These are phyloP conservation scores for Shiraia bambusicola DNA, from an alignment of 2,329 filamentous ascomycete species.

Conservation along the genomic window DNA sequence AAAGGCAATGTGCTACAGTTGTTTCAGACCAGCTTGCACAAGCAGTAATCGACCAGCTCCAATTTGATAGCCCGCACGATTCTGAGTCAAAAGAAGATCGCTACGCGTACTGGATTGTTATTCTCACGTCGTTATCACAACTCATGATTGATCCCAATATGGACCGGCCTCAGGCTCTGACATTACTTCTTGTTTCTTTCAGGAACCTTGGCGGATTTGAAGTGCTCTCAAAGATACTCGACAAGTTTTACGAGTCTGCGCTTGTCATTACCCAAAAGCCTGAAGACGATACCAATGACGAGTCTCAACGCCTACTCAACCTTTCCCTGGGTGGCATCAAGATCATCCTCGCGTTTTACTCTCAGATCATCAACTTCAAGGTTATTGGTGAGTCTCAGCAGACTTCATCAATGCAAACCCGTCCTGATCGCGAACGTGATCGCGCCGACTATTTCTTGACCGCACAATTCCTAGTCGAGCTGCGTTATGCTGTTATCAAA, in stretches of 20 bases:
- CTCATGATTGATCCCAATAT: slow-evolving; percentile 70
- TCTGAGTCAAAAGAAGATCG: slow-evolving; percentile 60
- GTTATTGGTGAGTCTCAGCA: slow-evolving; percentile 75
- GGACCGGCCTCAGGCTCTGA: slow-evolving; percentile 50
- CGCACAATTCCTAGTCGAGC: slow-evolving; percentile 80
- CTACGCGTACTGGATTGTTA: slow-evolving; percentile 79
- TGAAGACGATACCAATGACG: slow-evolving; percentile 49
- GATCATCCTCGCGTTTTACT: slow-evolving; percentile 81
- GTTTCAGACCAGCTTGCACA: slow-evolving; percentile 71
- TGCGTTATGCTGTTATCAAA: slow-evolving; percentile 78
- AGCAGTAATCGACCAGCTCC: slow-evolving; percentile 68
- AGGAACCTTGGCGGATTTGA: slow-evolving; percentile 77
- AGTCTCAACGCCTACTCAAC: slow-evolving; percentile 38
- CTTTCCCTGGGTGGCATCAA: slow-evolving; percentile 67
- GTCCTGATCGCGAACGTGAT: slow-evolving; percentile 56
- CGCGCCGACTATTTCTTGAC: slow-evolving; percentile 64
- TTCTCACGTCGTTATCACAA: slow-evolving; percentile 75
- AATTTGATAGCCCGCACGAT: slow-evolving; percentile 50
- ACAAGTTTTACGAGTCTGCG: slow-evolving; percentile 65
- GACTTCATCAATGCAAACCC: slow-evolving; percentile 57
- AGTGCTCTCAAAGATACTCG: slow-evolving; percentile 70
- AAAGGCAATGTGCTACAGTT: slow-evolving; percentile 61
- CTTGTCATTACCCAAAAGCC: slow-evolving; percentile 49
- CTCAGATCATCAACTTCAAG: slow-evolving; percentile 73
- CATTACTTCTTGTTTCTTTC: slow-evolving; percentile 82